Evolutionary conservation across 495 filamentous ascomycete genomes (phyloP), one percentile per base, ranked within the genome.

Genomic region (Xylaria nigripes): DNA sequence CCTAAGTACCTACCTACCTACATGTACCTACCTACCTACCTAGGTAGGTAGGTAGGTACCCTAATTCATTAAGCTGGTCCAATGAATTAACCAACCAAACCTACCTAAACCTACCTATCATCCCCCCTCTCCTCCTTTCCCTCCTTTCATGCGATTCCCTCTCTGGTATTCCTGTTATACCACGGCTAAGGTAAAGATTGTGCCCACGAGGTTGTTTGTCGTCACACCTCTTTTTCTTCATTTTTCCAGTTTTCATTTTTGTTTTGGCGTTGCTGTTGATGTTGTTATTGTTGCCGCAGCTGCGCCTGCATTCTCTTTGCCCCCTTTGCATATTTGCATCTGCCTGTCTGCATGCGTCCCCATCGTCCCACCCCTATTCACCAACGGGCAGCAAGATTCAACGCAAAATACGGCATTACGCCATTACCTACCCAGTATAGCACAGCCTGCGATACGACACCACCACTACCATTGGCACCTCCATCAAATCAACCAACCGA

Each of bases 111-210:
- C n/a, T n/a, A n/a, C n/a, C n/a, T n/a, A n/a, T n/a, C n/a, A n/a
- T n/a, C n/a, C n/a, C 32, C 32, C 32, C 38, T 48, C 45, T 40
- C 25, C 41, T 10, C 46, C 30, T 45, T 38, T 45, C 25, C 22
- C 29, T 38, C 53, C 25, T 36, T 24, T 38, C 45, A 38, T 55
- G 53, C 40, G 40, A 49, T 44, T 50, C 46, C n/a, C 46, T 50
- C 38, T 48, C 32, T 41, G 36, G 38, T 45, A 36, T 12, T 8
- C 32, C 32, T 36, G 10, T 36, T 36, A 36, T 36, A 36, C 32
- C 32, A 36, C 32, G 10, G 32, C 53, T 38, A 42, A 25, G 53
- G 53, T n/a, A 55, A 49, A 55, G 53, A 55, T 45, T 21, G 25
- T 43, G 45, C 43, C 53, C 36, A 24, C 29, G 34, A 42, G 27